Evolutionary conservation across 495 filamentous ascomycete species (phyloP).

Genomic region (Neurospora terricola): DNA sequence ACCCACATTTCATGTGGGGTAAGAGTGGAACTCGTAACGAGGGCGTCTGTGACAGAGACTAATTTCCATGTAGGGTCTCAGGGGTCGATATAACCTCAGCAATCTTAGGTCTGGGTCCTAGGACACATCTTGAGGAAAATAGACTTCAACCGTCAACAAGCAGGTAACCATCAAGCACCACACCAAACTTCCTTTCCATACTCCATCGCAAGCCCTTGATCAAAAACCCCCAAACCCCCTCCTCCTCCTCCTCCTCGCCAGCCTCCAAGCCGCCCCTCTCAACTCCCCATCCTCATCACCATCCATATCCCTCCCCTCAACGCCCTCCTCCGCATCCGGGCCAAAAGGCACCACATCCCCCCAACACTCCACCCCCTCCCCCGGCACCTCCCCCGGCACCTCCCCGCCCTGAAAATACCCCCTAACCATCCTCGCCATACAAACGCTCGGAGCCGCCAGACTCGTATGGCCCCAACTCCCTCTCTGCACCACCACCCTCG

Average conservation of each 20-base stretch:
- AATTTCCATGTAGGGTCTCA: neutral
- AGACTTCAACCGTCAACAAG: no score
- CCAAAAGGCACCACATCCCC: conserved; percentile 18
- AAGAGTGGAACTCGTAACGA: no score
- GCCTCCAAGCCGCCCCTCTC: conserved; percentile 1
- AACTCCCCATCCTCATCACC: neutral
- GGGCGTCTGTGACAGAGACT: no score
- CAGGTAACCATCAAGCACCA: neutral
- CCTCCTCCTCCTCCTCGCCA: neutral
- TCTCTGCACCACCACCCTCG: conserved; percentile 41
- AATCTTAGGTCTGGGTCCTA: neutral
- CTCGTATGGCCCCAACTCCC: conserved; percentile 40
- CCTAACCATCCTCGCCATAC: conserved; percentile 24
- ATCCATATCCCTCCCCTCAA: neutral
- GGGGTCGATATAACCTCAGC: neutral
- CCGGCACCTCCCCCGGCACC: conserved; percentile 23
- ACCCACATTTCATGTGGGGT: no score
- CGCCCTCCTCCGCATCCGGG: neutral
- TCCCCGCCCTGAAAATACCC: conserved; percentile 26
- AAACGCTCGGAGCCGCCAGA: conserved; percentile 23
- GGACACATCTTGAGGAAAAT: no score
- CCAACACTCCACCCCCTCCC: conserved; percentile 21
- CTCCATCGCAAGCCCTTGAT: neutral
- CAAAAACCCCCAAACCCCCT: neutral
- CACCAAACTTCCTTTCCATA: neutral